Base-by-base conservation (phyloP, 1,284 basidiomycete species). In the Melampsora larici-populina region DNA sequence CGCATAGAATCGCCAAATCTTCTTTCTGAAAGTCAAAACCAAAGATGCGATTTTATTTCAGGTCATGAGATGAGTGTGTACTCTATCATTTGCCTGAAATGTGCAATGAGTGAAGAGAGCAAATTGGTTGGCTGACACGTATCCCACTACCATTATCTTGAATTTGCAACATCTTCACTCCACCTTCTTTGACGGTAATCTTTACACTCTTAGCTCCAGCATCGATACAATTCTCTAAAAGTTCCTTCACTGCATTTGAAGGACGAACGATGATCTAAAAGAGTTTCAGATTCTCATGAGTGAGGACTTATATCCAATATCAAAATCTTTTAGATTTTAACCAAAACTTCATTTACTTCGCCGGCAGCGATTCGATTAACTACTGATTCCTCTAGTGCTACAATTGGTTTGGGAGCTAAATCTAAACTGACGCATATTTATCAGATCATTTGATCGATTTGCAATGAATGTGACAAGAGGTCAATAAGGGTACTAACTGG, bases 101-200 rank as follows among this genome's bases (percentile, higher is more conserved):
- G 69, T 24, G 49, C 13, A 24, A 68, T 15, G 33, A 58, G 46
- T 15, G 36, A 36, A 9, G 9, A 36, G 9, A 36, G 24, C 17
- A n/a, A n/a, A 21, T 9, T 0, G 2, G 0, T 17, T 55, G 51
- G 78, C 88, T 81, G 81, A 94, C 93, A 63, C 91, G 88, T 81
- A 99, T 97, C 1, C 96, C 96, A 83, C 89, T 92, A 0, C 96
- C 97, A 82, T 99, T 97, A 83, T 99, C 97, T 81, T 94, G 92
- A 72, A 99, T 97, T 84, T 97, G 94, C 33, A 99, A 87, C 65
- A 95, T 86, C 84, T 97, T 99, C 86, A 99, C 86, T 0, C 97
- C 97, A 0, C 97, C 97, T 78, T 99, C 96, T 84, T 97, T 97
- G 80, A 96, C 88, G 0, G 90, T 92, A 73, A 99, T 87, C 66